These are phyloP conservation scores for Penicillium sp. DNA, from an alignment of 2,329 filamentous ascomycete species.

Conservation along the genomic window DNA sequence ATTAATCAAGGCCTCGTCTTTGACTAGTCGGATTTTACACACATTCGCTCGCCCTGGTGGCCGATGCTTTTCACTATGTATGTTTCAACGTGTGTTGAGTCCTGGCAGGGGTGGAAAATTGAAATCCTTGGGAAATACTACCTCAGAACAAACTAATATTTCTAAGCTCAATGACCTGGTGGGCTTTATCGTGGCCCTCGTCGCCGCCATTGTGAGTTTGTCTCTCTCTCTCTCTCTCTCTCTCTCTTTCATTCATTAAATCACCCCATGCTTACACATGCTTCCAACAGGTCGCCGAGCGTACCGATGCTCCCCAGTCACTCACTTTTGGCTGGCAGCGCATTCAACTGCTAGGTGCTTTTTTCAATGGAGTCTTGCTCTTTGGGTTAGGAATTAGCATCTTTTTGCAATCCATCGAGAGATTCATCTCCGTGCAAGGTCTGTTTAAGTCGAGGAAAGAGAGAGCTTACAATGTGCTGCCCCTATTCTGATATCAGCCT, in stretches of 20 bases:
- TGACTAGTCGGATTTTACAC: slow-evolving; percentile 59
- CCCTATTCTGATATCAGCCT: not conserved
- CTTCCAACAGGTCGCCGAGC: slow-evolving; percentile 31
- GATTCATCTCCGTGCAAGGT: slow-evolving; percentile 38
- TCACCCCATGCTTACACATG: not conserved
- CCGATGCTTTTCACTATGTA: slow-evolving; percentile 73
- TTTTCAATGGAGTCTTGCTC: slow-evolving; percentile 71
- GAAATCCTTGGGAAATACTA: no score
- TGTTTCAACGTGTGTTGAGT: slow-evolving; percentile 18
- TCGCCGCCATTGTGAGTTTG: slow-evolving; percentile 52
- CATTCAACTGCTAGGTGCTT: slow-evolving; percentile 61
- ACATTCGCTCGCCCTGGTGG: slow-evolving; percentile 61
- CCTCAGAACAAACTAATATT: not conserved
- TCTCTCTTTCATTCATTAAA: no score
- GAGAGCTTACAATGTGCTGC: not conserved
- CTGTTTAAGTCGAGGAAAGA: not conserved
- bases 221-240: no score
- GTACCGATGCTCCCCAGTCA: slow-evolving; percentile 1
- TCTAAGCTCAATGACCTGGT: slow-evolving; percentile 62
- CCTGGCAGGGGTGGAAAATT: not conserved
- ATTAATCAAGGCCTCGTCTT: no score
- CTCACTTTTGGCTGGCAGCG: slow-evolving; percentile 31
- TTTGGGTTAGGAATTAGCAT: slow-evolving; percentile 66
- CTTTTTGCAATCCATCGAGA: slow-evolving; percentile 62
- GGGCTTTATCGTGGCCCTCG: slow-evolving; percentile 59